Evolutionary conservation across 805 yeast species (phyloP).

Genomic region (Candida bentonensis): DNA sequence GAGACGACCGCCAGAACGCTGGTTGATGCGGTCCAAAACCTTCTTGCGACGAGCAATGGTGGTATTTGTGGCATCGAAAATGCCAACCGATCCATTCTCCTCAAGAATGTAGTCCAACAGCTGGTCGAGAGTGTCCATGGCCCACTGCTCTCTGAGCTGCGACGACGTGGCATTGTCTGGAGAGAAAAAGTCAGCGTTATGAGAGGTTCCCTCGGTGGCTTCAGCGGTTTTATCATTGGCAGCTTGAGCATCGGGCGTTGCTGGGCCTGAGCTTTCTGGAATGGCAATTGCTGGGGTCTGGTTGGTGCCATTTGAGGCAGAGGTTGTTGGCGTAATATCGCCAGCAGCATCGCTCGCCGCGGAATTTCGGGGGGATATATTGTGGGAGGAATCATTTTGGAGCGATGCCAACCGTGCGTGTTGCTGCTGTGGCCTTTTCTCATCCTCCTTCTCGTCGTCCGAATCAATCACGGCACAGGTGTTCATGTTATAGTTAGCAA

Average conservation of each 20-base stretch:
- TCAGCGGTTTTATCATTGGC: background rate
- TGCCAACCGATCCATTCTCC: conserved; percentile 84
- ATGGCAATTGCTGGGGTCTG: background rate
- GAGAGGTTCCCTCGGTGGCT: conserved; percentile 21
- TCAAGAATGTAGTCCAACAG: conserved; percentile 64
- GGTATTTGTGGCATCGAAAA: conserved; percentile 85
- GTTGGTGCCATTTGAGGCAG: too few species aligned
- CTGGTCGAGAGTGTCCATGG: conserved; percentile 81
- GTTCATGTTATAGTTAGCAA: conserved; percentile 6
- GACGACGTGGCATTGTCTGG: conserved; percentile 60
- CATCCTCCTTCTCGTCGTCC: background rate
- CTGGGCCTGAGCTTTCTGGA: too few species aligned
- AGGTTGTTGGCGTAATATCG: too few species aligned
- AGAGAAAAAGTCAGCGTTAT: conserved; percentile 72
- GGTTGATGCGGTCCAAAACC: conserved; percentile 31
- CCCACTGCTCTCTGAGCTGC: conserved; percentile 81
- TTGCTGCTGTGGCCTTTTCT: background rate
- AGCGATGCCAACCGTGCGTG: background rate
- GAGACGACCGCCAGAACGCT: conserved; percentile 30
- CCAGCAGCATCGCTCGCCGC: background rate
- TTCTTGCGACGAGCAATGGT: conserved; percentile 56
- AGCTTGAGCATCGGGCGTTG: background rate
- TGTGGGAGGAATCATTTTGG: background rate
- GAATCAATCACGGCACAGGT: background rate
- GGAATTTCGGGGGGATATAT: conserved; percentile 2